Base-by-base conservation (phyloP, 306 rosid species). In the Glycine latifolia region DNA sequence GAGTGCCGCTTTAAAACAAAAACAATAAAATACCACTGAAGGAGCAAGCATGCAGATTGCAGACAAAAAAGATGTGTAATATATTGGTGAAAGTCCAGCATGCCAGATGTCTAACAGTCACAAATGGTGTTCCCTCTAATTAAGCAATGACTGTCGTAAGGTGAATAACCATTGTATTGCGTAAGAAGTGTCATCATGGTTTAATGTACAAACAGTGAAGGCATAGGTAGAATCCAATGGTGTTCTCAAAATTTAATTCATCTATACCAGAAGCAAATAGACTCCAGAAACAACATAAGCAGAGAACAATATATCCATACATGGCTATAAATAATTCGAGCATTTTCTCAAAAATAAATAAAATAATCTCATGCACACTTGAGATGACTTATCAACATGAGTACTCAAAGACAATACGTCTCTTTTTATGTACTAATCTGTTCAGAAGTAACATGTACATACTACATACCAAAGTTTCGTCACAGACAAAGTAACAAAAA, bases 1-100 rank as follows among this genome's bases (percentile, higher is more conserved):
- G 82, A 79, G 80, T 48, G 77, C 79, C 81, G 88, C 83, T 77
- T 78, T 67, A 71, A 71, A 79, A 70, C 54, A 79, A 74, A 82
- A 70, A 26, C 60, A 85, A 82, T 81, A 85, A 59, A 85, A 82
- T 89, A 85, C 31, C 72, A 7, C 37, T 9, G 60, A 65, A 81
- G 58, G 15, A 70, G 15, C 76, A 61, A 46, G 66, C 86, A 53
- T 44, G 68, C 41, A 58, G 54, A 75, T 85, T 44, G 68, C 41
- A 43, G 44, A 75, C 87, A 77, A 82, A 53, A 73, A 76, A 31
- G 71, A 73, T 43, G 52, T 56, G 62, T 76, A 73, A 74, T 75
- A 76, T 15, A 60, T 35, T 3, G 15, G 72, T 43, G 48, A 37
- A 37, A 61, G 74, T 71, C 76, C 54, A 59, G 56, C 77, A 50